Conservation (phyloP, 805 yeast species). For the Candida vartiovaarae region DNA sequence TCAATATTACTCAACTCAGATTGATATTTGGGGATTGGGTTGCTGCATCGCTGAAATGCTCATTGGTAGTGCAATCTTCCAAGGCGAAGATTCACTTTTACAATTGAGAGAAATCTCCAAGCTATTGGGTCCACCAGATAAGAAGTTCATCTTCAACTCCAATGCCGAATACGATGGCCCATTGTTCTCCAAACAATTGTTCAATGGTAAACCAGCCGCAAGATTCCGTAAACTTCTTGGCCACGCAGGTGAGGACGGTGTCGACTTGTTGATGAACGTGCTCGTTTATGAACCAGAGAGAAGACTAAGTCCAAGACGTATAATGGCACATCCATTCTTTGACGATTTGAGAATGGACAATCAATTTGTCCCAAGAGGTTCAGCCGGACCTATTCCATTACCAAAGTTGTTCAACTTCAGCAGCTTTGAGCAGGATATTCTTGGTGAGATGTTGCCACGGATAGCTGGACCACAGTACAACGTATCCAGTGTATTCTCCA, state of each 20-base stretch:
- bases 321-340: slow-evolving; percentile 84
- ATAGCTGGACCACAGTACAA: slow-evolving; percentile 7
- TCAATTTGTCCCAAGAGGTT: slow-evolving; percentile 50
- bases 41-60: slow-evolving; percentile 94
- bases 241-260: slow-evolving; percentile 77
- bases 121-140: slow-evolving; percentile 81
- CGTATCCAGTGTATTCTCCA: too few species aligned
- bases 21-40: slow-evolving; percentile 97
- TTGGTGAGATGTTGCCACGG: slow-evolving; percentile 25
- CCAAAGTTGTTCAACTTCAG: slow-evolving; percentile 62
- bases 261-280: slow-evolving; percentile 74
- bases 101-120: slow-evolving; percentile 90
- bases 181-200: slow-evolving; percentile 57
- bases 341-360: slow-evolving; percentile 66
- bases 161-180: slow-evolving; percentile 75
- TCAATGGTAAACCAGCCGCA: slow-evolving; percentile 45
- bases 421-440: slow-evolving; percentile 53
- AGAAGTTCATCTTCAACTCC: slow-evolving; percentile 61
- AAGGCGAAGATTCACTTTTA: slow-evolving; percentile 82
- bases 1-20: slow-evolving; percentile 78
- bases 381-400: slow-evolving; percentile 34
- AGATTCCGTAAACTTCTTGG: slow-evolving; percentile 62
- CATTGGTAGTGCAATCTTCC: slow-evolving; percentile 90
- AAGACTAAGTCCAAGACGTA: slow-evolving; percentile 74
- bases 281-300: slow-evolving; percentile 86